Conservation (phyloP, 805 yeast species). For the Nakazawaea laoshanensis region DNA sequence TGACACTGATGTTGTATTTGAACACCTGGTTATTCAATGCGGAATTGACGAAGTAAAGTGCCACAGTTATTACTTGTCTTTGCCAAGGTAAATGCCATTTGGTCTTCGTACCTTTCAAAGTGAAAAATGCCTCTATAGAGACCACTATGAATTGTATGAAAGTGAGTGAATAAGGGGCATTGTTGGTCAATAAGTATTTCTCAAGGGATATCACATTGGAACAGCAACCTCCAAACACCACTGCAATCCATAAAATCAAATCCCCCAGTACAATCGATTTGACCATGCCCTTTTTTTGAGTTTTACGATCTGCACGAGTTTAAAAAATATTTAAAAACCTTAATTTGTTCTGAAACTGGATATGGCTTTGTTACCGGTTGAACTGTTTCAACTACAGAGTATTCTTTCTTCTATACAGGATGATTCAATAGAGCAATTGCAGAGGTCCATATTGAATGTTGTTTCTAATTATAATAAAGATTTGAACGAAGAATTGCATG, state of each 20-base stretch:
- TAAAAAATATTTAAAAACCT: too few relatives aligned
- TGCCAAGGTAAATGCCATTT: conserved; percentile 28
- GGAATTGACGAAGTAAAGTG: conserved; percentile 41
- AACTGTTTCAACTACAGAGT: neutral
- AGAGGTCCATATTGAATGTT: conserved; percentile 16
- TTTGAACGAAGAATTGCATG: conserved; percentile 18
- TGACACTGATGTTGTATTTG: conserved; percentile 49
- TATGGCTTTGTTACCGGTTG: neutral
- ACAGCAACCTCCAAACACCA: conserved; percentile 68
- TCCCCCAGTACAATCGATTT: conserved; percentile 3
- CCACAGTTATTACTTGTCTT: conserved; percentile 37
- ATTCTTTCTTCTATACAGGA: conserved; percentile 11
- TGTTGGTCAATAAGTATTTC: conserved; percentile 28
- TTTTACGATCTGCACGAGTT: too few relatives aligned
- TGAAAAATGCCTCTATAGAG: conserved; percentile 32
- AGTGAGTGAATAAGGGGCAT: conserved; percentile 45
- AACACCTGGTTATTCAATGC: conserved; percentile 52
- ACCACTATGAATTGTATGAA: conserved; percentile 49
- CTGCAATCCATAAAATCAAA: conserved; percentile 2
- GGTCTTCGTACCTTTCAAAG: conserved; percentile 20
- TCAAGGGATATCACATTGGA: conserved; percentile 60
- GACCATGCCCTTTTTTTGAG: too few relatives aligned
- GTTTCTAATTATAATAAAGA: conserved; percentile 18
- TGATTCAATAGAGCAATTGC: conserved; percentile 14
- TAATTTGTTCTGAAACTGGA: neutral